Percentiles rank a stretch among this genome's conserved stretches.
phyloP scores from a whole-genome alignment of 305 asterid species.

The Fraxinus velutina region DNA sequence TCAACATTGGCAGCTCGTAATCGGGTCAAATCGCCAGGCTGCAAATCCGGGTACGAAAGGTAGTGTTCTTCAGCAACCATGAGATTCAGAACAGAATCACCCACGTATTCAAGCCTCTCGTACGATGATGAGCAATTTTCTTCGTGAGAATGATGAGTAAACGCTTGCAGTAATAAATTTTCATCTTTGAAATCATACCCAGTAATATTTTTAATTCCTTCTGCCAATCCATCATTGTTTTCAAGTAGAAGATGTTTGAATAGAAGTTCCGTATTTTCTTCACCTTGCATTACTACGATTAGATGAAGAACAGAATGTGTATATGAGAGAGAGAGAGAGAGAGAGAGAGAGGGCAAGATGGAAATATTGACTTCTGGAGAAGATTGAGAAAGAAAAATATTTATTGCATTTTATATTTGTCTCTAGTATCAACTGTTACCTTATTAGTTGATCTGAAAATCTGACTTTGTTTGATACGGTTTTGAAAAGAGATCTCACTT shows the following conservation, averaged over 20 bases:
- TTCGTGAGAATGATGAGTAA: slow-evolving; percentile 37
- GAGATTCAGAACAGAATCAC: slow-evolving; percentile 42
- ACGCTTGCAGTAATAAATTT: slow-evolving; percentile 32
- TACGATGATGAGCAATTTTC: slow-evolving; percentile 20
- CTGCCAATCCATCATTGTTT: neutral
- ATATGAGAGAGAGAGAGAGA: neutral
- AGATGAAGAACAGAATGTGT: neutral
- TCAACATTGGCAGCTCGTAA: slow-evolving; percentile 57
- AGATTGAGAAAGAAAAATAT: neutral
- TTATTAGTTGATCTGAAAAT: neutral
- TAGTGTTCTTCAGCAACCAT: slow-evolving; percentile 30
- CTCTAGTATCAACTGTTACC: neutral
- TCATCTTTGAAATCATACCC: slow-evolving; percentile 40
- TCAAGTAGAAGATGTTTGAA: neutral
- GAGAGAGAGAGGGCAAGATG: neutral
- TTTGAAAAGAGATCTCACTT: neutral
- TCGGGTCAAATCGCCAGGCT: slow-evolving; percentile 37
- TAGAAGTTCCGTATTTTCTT: neutral
- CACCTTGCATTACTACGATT: neutral
- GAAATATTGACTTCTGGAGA: neutral
- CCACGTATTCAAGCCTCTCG: slow-evolving; percentile 43
- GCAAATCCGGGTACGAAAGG: slow-evolving; percentile 26
- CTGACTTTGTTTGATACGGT: neutral
- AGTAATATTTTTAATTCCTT: slow-evolving; percentile 16
- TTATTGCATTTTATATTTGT: neutral